Evolutionary conservation across 768 basidiomycete species (phyloP).

Genomic region (Auriscalpium microsporum): DNA sequence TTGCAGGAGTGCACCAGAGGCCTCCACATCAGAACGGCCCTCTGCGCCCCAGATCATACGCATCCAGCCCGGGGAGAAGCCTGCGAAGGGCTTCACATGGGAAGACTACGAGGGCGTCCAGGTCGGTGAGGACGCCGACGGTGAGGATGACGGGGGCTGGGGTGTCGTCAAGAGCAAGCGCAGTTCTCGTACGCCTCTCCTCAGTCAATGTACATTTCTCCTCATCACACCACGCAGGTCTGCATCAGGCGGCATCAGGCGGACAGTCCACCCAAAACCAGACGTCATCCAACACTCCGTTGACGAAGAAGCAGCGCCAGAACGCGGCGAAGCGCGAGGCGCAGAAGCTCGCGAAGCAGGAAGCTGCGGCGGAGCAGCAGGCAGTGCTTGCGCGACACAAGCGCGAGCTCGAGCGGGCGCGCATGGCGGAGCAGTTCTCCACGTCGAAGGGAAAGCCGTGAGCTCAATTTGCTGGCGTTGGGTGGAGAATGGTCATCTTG

Average conservation of each 20-base stretch:
- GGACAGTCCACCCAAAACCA: constrained; percentile 10
- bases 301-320: constrained; percentile 64
- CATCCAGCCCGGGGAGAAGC: constrained; percentile 46
- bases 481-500: too few relatives aligned
- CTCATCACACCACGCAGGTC: neutral
- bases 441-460: constrained; percentile 21
- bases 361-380: constrained; percentile 42
- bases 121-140: constrained; percentile 45
- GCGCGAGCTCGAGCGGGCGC: constrained; percentile 46
- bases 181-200: constrained; percentile 24
- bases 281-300: neutral
- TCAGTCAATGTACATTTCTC: neutral
- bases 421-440: constrained; percentile 41
- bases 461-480: too few relatives aligned
- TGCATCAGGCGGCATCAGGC: constrained; percentile 3
- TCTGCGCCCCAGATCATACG: constrained; percentile 59
- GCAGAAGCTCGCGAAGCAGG: constrained; percentile 47
- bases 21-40: constrained; percentile 36
- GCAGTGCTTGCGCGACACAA: constrained; percentile 49
- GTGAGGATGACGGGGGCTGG: constrained; percentile 72
- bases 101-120: constrained; percentile 67
- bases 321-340: constrained; percentile 54
- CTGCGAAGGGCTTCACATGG: constrained; percentile 64
- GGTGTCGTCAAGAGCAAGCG: constrained; percentile 58
- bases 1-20: constrained; percentile 46